Conservation (phyloP, 1,139 yeast species). For the Tardiomyces depauwii region DNA sequence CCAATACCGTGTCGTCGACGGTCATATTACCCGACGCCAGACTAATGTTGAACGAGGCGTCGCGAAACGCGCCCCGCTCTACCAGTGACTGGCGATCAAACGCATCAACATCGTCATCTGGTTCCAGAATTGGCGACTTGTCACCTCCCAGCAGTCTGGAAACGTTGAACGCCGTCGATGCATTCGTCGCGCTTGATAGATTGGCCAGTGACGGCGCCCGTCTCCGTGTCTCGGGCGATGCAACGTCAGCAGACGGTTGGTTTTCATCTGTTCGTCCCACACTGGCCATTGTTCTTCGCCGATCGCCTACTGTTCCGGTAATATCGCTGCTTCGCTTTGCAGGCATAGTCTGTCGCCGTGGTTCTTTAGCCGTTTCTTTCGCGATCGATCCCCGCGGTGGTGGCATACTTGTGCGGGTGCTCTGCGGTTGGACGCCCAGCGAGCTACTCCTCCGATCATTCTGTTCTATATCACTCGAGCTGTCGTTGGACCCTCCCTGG, state of each 20-base stretch:
- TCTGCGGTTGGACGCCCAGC: neutral
- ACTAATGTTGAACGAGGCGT: neutral
- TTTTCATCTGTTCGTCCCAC: neutral
- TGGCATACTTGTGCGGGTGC: neutral
- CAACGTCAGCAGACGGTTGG: neutral
- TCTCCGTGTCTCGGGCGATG: neutral
- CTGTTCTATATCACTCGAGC: neutral
- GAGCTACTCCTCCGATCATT: neutral
- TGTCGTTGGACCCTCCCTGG: constrained; percentile 2
- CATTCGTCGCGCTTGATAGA: neutral
- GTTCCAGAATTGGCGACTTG: neutral
- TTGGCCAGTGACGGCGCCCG: neutral
- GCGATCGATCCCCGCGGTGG: neutral
- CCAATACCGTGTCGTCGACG: neutral
- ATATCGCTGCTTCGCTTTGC: neutral
- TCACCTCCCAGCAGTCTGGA: neutral
- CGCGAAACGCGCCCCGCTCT: neutral
- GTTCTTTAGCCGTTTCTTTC: neutral
- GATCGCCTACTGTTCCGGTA: neutral
- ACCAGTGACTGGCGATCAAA: neutral
- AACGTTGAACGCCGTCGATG: neutral
- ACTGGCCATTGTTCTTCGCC: neutral
- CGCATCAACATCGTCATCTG: neutral
- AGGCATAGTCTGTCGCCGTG: neutral
- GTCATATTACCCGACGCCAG: neutral